Percentiles rank a stretch among this genome's conserved stretches.
Conservation (phyloP, 78 protist genomes). For the Mastigamoeba balamuthi region DNA sequence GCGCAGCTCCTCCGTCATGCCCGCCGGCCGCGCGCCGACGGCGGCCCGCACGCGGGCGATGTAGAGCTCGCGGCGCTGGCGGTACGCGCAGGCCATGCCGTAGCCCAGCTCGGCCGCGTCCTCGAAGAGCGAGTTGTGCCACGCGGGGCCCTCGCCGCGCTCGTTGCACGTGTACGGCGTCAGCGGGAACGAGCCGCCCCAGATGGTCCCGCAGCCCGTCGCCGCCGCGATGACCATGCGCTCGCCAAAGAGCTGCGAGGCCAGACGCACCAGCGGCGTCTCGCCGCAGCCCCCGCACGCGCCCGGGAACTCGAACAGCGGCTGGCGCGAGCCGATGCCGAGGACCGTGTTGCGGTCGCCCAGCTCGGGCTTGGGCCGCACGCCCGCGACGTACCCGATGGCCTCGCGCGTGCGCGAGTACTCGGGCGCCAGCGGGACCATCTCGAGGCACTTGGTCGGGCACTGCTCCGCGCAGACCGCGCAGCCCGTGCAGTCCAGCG, state of each 20-base stretch:
- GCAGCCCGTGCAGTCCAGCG: slow-evolving; percentile 64
- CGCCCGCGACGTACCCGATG: slow-evolving; percentile 11
- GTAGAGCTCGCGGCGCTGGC: neutral
- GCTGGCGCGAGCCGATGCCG: neutral
- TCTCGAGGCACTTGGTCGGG: slow-evolving; percentile 53
- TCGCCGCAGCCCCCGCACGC: slow-evolving; percentile 75
- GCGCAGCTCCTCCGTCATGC: neutral
- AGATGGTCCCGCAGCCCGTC: slow-evolving; percentile 68
- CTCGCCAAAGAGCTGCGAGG: slow-evolving; percentile 62
- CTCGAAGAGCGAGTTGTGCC: slow-evolving; percentile 72
- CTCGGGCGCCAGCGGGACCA: slow-evolving; percentile 1
- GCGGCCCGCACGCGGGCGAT: neutral
- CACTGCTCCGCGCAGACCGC: slow-evolving; percentile 45
- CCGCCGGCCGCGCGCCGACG: neutral
- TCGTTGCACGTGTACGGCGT: slow-evolving; percentile 44
- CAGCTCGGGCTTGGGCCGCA: neutral
- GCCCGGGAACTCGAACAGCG: slow-evolving; percentile 60
- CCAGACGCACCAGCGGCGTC: slow-evolving; percentile 51
- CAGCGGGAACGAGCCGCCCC: slow-evolving; percentile 35
- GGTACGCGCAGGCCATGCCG: neutral
- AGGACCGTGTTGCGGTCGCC: neutral
- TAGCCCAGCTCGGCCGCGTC: slow-evolving; percentile 52
- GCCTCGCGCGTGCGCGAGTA: neutral
- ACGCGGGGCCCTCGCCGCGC: slow-evolving; percentile 68
- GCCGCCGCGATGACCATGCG: slow-evolving; percentile 64